A percentile compares a stretch with the other conserved stretches of the same genome.
Conservation (phyloP, 768 basidiomycete genomes). For the Obba rivulosa region DNA sequence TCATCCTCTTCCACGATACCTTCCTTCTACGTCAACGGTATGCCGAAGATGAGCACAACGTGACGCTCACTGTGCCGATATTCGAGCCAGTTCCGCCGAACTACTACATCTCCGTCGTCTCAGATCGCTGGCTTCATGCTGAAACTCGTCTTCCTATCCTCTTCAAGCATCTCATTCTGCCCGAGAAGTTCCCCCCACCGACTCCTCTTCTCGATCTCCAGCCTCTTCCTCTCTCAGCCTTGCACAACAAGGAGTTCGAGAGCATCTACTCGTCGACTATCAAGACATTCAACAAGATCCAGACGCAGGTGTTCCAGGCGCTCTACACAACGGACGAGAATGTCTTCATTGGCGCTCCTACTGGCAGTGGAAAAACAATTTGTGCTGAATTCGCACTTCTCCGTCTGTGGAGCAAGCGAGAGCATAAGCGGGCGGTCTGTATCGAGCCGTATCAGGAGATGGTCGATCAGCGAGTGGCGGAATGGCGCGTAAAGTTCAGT, state of each 20-base stretch:
- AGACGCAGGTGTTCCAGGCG: constrained; percentile 98
- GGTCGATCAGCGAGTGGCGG: constrained; percentile 85
- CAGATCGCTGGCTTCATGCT: constrained; percentile 93
- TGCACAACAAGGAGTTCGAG: constrained; percentile 93
- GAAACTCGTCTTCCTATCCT: constrained; percentile 94
- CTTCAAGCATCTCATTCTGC: constrained; percentile 96
- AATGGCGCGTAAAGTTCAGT: constrained; percentile 86
- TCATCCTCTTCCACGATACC: constrained; percentile 90
- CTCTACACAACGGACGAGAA: constrained; percentile 96
- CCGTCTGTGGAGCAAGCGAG: constrained; percentile 88
- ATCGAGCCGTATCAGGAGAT: constrained; percentile 97
- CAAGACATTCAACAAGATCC: constrained; percentile 94
- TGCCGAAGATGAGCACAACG: constrained; percentile 88
- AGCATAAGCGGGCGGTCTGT: constrained; percentile 83
- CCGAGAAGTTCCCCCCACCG: constrained; percentile 92
- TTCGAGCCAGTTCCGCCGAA: constrained; percentile 97
- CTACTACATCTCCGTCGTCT: constrained; percentile 93
- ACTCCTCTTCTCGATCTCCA: constrained; percentile 94
- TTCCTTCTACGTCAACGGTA: constrained; percentile 91
- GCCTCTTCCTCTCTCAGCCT: constrained; percentile 78
- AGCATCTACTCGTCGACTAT: constrained; percentile 77
- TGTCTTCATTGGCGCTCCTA: constrained; percentile 93
- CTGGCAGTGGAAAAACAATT: constrained; percentile 95
- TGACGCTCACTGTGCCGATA: constrained; percentile 94
- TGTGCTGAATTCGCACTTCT: constrained; percentile 95